Conservation (phyloP, 164 flowering plant species). For the Brasenia schreberi region DNA sequence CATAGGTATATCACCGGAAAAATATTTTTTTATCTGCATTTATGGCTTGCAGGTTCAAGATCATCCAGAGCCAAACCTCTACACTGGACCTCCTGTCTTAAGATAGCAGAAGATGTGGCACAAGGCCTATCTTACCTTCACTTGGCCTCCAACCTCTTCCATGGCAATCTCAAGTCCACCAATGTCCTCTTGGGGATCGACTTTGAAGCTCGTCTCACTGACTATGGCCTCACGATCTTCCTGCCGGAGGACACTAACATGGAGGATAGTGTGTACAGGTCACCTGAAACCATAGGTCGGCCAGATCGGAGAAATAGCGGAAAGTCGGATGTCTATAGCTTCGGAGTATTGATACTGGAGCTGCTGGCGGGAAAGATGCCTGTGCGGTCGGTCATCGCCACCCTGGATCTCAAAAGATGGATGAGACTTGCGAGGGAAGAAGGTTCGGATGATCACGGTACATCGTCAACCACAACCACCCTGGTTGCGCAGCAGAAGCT, state of each 20-base stretch:
- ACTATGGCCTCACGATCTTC: slow-evolving; percentile 47
- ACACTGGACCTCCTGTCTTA: slow-evolving; percentile 97
- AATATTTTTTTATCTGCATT: neutral
- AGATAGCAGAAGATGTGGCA: slow-evolving; percentile 94
- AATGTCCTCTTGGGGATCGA: slow-evolving; percentile 89
- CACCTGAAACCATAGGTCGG: slow-evolving; percentile 55
- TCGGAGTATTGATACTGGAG: slow-evolving; percentile 69
- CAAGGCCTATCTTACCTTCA: slow-evolving; percentile 94
- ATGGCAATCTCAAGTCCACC: slow-evolving; percentile 79
- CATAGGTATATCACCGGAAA: no score
- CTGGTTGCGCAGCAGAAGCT: slow-evolving; percentile 12
- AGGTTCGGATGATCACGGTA: slow-evolving; percentile 19
- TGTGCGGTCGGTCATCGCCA: slow-evolving; percentile 29
- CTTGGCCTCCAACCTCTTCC: slow-evolving; percentile 57
- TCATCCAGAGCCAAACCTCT: slow-evolving; percentile 81
- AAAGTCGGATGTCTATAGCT: slow-evolving; percentile 74
- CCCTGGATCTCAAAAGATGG: slow-evolving; percentile 47
- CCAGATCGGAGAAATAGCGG: slow-evolving; percentile 22
- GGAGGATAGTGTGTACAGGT: slow-evolving; percentile 24
- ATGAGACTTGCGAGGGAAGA: slow-evolving; percentile 49
- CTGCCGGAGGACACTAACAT: slow-evolving; percentile 12
- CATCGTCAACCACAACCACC: neutral
- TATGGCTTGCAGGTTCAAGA: slow-evolving; percentile 44
- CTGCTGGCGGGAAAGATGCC: slow-evolving; percentile 68
- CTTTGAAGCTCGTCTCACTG: slow-evolving; percentile 86